phyloP scores from a whole-genome alignment of 2,329 filamentous ascomycete genomes.

The Aspergillus sp. region DNA sequence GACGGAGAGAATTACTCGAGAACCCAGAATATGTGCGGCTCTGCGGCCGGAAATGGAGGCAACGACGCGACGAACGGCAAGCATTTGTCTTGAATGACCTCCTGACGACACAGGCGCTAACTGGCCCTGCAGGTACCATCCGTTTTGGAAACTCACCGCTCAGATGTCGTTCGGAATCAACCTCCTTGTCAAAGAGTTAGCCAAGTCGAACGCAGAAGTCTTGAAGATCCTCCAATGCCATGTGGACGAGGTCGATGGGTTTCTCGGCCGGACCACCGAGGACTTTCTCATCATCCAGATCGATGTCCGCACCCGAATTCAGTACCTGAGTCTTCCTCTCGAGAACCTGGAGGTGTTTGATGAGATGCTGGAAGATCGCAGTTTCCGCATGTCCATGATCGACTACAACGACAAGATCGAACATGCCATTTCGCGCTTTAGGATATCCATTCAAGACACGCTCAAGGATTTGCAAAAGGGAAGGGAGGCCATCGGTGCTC shows the following conservation, averaged over 20 bases:
- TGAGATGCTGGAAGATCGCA: constrained; percentile 78
- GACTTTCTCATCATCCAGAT: constrained; percentile 75
- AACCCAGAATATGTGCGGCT: constrained; percentile 66
- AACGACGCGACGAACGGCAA: constrained; percentile 62
- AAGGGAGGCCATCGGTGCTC: constrained; percentile 69
- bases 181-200: constrained; percentile 76
- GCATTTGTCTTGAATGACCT: not conserved
- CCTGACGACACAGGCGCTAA: constrained; percentile 5
- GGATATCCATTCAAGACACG: constrained; percentile 70
- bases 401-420: constrained; percentile 89
- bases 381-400: constrained; percentile 77
- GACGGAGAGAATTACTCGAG: constrained; percentile 66
- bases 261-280: constrained; percentile 79
- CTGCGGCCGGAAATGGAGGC: constrained; percentile 72
- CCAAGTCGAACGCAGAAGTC: constrained; percentile 85
- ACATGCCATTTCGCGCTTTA: constrained; percentile 79
- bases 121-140: constrained; percentile 62
- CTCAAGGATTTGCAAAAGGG: constrained; percentile 77
- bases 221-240: constrained; percentile 85
- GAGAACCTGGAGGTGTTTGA: constrained; percentile 80
- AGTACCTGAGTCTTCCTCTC: constrained; percentile 77
- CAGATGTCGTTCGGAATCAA: constrained; percentile 95
- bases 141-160: constrained; percentile 82
- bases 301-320: constrained; percentile 77
- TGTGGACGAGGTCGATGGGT: constrained; percentile 90